Conservation (phyloP, 2,329 filamentous ascomycete species). For the Boeremia lycopersici region DNA sequence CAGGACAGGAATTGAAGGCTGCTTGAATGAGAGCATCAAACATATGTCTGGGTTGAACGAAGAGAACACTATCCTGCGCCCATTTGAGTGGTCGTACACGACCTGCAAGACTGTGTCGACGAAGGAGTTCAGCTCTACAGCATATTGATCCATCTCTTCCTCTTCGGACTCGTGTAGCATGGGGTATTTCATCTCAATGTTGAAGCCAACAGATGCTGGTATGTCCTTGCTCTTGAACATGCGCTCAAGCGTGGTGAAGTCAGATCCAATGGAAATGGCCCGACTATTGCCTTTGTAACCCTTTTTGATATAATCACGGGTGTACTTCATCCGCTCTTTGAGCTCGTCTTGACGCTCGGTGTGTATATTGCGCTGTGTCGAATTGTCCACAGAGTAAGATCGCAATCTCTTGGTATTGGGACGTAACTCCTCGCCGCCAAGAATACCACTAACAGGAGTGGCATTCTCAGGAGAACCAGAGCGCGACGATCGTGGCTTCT, state of each 20-base stretch:
- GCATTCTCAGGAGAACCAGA: constrained; percentile 52
- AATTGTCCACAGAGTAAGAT: constrained; percentile 65
- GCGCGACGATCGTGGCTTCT: constrained; percentile 54
- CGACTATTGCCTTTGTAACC: constrained; percentile 96
- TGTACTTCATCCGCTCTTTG: constrained; percentile 94
- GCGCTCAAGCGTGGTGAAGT: constrained; percentile 93
- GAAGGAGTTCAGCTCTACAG: constrained; percentile 94
- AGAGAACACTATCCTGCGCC: constrained; percentile 94
- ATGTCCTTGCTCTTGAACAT: constrained; percentile 76
- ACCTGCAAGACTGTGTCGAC: constrained; percentile 90
- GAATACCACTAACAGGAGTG: constrained; percentile 13
- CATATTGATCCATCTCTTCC: constrained; percentile 95
- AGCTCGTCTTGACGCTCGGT: constrained; percentile 56
- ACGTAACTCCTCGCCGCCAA: constrained; percentile 24
- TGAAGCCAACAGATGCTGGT: constrained; percentile 85
- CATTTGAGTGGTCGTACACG: constrained; percentile 83
- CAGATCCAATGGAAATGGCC: constrained; percentile 92
- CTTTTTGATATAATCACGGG: constrained; percentile 89
- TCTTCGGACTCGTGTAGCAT: constrained; percentile 96
- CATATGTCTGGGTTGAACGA: constrained; percentile 98
- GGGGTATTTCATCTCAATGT: constrained; percentile 99
- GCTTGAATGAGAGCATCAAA: constrained; percentile 91
- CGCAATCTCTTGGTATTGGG: constrained; percentile 49
- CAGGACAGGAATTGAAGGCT: constrained; percentile 92
- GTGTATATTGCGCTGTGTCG: constrained; percentile 50